A percentile compares a stretch with the other conserved stretches of the same genome.
phyloP scores from a whole-genome alignment of 306 rosid genomes.

The Sicyos edulis region DNA sequence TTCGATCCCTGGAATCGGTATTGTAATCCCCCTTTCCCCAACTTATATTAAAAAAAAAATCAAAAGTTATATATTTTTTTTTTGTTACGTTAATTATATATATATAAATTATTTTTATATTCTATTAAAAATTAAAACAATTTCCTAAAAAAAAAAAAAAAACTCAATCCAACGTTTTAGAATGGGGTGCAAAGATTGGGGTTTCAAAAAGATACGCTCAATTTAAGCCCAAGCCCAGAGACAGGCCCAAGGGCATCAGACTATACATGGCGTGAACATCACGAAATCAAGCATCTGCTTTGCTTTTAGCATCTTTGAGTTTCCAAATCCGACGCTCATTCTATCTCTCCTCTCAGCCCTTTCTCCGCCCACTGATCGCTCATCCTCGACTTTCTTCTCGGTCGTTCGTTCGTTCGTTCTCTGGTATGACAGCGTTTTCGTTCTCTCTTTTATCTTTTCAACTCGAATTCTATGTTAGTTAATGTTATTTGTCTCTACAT shows the following conservation, averaged over 20 bases:
- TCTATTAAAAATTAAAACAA: too few species aligned
- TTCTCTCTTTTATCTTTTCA: neutral
- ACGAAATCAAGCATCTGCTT: neutral
- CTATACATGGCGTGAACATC: neutral
- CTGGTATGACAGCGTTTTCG: neutral
- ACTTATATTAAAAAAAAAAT: too few species aligned
- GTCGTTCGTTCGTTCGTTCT: neutral
- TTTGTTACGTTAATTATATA: too few species aligned
- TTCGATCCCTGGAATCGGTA: too few species aligned
- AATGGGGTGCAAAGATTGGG: neutral
- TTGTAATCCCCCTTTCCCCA: too few species aligned
- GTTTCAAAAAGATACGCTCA: neutral
- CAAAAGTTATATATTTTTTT: too few species aligned
- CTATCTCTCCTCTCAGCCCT: neutral
- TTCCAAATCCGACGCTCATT: slow-evolving; percentile 5
- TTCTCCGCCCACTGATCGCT: neutral
- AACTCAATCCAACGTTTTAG: too few species aligned
- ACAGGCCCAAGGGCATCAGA: neutral
- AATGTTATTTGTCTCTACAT: neutral
- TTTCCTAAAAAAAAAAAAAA: too few species aligned
- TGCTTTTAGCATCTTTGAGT: neutral
- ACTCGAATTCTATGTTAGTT: neutral
- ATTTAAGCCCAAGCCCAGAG: neutral
- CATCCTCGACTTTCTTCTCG: neutral
- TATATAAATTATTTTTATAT: too few species aligned